phyloP scores from a whole-genome alignment of 208 protist species.

The Histomonas meleagridis region DNA sequence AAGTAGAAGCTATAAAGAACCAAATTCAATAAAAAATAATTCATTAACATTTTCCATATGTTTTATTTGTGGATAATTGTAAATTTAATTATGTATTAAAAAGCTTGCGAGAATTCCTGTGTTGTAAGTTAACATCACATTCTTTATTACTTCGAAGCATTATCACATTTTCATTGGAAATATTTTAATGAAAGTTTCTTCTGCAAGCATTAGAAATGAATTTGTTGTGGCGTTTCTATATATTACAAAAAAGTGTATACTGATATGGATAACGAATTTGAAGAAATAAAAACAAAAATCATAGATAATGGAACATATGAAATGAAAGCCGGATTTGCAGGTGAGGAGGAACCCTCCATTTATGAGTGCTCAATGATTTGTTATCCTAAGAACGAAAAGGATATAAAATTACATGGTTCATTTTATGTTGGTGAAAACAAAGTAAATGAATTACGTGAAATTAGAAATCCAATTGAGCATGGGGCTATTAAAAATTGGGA shows the following conservation, averaged over 20 bases:
- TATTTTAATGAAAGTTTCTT: no score
- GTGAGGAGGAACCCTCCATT: conserved; percentile 83
- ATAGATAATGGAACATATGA: neutral
- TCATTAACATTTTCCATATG: neutral
- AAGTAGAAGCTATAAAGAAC: neutral
- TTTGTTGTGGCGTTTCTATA: no score
- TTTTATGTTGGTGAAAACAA: conserved; percentile 84
- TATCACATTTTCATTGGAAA: no score
- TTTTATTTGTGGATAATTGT: no score
- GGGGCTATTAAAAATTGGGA: conserved; percentile 89
- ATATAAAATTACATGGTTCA: conserved; percentile 60
- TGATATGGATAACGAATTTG: no score
- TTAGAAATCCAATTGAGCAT: conserved; percentile 73
- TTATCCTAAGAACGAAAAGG: conserved; percentile 59
- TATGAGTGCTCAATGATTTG: conserved; percentile 88
- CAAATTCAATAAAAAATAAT: neutral
- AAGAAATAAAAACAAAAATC: conserved; percentile 4
- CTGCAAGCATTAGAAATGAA: no score
- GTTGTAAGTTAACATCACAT: no score
- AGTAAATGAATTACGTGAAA: conserved; percentile 75
- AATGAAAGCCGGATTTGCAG: conserved; percentile 79
- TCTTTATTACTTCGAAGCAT: no score
- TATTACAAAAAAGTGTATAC: no score
- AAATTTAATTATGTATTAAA: no score
- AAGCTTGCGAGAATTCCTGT: no score